Evolutionary conservation across 2,329 filamentous ascomycete genomes (phyloP).

Genomic region (Penicillium brevicompactum): DNA sequence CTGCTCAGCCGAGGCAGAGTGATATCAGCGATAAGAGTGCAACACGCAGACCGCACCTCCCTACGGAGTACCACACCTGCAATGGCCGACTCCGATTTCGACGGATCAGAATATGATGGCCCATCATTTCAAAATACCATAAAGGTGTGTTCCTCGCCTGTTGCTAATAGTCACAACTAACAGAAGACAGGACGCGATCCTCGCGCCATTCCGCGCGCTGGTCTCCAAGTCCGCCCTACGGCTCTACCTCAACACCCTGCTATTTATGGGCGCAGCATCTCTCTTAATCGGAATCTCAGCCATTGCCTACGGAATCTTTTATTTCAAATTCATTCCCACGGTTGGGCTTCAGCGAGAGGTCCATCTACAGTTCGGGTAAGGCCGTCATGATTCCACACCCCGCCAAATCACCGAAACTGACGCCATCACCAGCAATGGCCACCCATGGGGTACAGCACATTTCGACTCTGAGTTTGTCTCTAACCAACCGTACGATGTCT

Average conservation of each 20-base stretch:
- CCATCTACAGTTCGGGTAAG: slow-evolving; percentile 67
- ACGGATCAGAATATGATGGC: slow-evolving; percentile 22
- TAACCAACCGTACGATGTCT: slow-evolving; percentile 82
- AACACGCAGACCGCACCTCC: background rate
- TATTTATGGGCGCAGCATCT: slow-evolving; percentile 56
- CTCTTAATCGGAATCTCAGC: slow-evolving; percentile 61
- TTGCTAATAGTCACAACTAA: slow-evolving; percentile 18
- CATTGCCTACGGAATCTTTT: slow-evolving; percentile 67
- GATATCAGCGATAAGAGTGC: background rate
- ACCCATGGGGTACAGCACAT: slow-evolving; percentile 56
- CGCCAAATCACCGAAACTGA: background rate
- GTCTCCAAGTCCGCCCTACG: slow-evolving; percentile 64
- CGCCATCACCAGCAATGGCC: slow-evolving; percentile 36
- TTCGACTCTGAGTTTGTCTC: slow-evolving; percentile 61
- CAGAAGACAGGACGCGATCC: slow-evolving; percentile 51
- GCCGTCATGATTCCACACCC: slow-evolving; percentile 8
- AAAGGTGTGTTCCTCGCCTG: slow-evolving; percentile 11
- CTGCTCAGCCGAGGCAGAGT: background rate
- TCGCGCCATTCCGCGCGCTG: slow-evolving; percentile 57
- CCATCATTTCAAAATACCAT: slow-evolving; percentile 12
- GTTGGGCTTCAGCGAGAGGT: slow-evolving; percentile 64
- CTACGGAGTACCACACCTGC: slow-evolving; percentile 2
- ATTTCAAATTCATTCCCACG: slow-evolving; percentile 68
- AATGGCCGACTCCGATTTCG: slow-evolving; percentile 26
- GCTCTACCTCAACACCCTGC: slow-evolving; percentile 63